Percentiles rank a stretch among this genome's conserved stretches.
These are phyloP conservation scores for Cyberlindnera galapagoensis DNA, from an alignment of 805 yeast genomes.

Conservation along the genomic window DNA sequence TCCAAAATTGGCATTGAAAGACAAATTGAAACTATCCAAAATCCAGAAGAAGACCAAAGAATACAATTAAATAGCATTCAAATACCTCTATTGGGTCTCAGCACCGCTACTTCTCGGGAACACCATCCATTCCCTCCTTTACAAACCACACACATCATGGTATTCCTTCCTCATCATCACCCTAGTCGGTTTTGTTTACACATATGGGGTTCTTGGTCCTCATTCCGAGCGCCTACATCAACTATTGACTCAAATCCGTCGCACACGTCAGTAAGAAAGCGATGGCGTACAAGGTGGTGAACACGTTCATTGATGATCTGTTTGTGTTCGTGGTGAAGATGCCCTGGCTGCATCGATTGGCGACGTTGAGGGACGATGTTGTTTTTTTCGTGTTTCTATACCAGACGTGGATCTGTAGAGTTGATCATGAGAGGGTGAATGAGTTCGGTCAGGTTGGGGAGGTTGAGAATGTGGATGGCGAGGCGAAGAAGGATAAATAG, in stretches of 20 bases:
- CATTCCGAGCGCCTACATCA: slow-evolving; percentile 35
- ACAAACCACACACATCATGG: slow-evolving; percentile 36
- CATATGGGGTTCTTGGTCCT: slow-evolving; percentile 35
- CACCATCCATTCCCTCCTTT: slow-evolving; percentile 30
- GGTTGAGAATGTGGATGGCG: slow-evolving; percentile 9
- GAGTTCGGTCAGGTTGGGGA: slow-evolving; percentile 33
- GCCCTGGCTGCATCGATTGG: slow-evolving; percentile 36
- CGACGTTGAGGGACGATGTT: slow-evolving; percentile 35
- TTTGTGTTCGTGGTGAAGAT: slow-evolving; percentile 36
- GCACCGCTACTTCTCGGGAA: slow-evolving; percentile 32
- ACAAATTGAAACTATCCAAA: slow-evolving; percentile 30
- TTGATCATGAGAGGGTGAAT: slow-evolving; percentile 30
- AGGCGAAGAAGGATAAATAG: slow-evolving; percentile 18
- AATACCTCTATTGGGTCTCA: slow-evolving; percentile 30
- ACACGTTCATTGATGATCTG: slow-evolving; percentile 34
- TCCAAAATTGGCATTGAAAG: slow-evolving; percentile 24
- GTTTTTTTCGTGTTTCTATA: slow-evolving; percentile 34
- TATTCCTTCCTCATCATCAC: slow-evolving; percentile 34
- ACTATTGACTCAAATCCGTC: slow-evolving; percentile 35
- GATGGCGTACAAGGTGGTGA: slow-evolving; percentile 34
- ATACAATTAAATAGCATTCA: slow-evolving; percentile 34
- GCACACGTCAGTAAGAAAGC: slow-evolving; percentile 37
- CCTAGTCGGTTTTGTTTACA: slow-evolving; percentile 34
- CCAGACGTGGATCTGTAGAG: slow-evolving; percentile 34
- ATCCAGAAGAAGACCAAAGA: slow-evolving; percentile 34